Evolutionary conservation across 768 basidiomycete species (phyloP).

Genomic region (Piloderma croceum): DNA sequence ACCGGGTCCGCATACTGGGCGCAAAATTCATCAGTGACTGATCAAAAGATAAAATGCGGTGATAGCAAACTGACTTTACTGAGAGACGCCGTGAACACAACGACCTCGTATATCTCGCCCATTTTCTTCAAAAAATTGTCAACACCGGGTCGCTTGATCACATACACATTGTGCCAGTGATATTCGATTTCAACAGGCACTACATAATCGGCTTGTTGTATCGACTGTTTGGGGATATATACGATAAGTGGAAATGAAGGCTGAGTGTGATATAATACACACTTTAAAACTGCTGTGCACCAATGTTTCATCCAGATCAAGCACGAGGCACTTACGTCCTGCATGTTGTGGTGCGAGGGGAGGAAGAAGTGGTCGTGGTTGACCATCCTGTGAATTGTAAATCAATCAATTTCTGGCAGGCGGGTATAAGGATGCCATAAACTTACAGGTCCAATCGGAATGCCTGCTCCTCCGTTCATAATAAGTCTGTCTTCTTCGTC

Average conservation of each 20-base stretch:
- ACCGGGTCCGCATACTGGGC: slow-evolving; percentile 97
- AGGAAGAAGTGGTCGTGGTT: slow-evolving; percentile 82
- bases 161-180: slow-evolving; percentile 98
- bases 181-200: slow-evolving; percentile 99
- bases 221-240: slow-evolving; percentile 51
- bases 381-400: slow-evolving; percentile 63
- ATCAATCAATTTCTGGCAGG: background rate
- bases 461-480: slow-evolving; percentile 87
- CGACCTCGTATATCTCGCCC: slow-evolving; percentile 98
- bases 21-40: slow-evolving; percentile 3
- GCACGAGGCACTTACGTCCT: slow-evolving; percentile 91
- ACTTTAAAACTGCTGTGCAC: slow-evolving; percentile 99
- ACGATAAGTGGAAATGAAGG: too few species aligned
- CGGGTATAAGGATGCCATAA: background rate
- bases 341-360: slow-evolving; percentile 73
- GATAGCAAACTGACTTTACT: slow-evolving; percentile 73
- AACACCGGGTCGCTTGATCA: slow-evolving; percentile 97
- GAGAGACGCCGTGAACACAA: slow-evolving; percentile 95
- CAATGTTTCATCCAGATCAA: slow-evolving; percentile 96
- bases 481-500: slow-evolving; percentile 91
- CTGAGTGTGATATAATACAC: too few species aligned
- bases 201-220: slow-evolving; percentile 92
- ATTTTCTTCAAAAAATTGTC: slow-evolving; percentile 96
- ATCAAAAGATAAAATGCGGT: slow-evolving; percentile 8
- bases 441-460: slow-evolving; percentile 87